Conservation (phyloP, 768 basidiomycete species). For the Tylopilus vinaceipallidus region DNA sequence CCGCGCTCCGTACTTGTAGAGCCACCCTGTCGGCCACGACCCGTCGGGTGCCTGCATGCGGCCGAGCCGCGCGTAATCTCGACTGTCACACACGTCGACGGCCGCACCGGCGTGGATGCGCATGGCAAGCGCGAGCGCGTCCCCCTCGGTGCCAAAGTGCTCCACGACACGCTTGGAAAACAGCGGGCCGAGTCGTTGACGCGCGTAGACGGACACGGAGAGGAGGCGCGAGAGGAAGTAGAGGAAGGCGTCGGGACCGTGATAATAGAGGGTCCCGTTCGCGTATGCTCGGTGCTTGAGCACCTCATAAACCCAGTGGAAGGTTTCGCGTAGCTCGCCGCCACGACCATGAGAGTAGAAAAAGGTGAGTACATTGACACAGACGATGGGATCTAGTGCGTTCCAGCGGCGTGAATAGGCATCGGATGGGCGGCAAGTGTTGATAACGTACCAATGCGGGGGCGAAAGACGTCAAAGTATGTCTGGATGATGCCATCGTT, state of each 20-base stretch:
- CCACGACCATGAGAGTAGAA: constrained; percentile 22
- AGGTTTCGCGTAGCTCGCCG: constrained; percentile 17
- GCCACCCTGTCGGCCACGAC: constrained; percentile 24
- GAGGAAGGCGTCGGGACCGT: constrained; percentile 16
- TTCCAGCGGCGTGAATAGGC: not conserved
- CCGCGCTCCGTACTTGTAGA: constrained; percentile 9
- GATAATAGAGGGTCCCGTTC: constrained; percentile 20
- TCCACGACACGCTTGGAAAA: constrained; percentile 17
- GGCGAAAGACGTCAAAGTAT: constrained; percentile 20
- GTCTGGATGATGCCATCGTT: constrained; percentile 21
- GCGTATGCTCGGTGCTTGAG: constrained; percentile 23
- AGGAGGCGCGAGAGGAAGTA: constrained; percentile 24
- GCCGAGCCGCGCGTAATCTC: constrained; percentile 15
- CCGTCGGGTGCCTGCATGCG: constrained; percentile 20
- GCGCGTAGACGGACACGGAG: constrained; percentile 18
- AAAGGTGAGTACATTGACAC: constrained; percentile 18
- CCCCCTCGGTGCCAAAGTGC: constrained; percentile 16
- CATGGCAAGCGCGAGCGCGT: constrained; percentile 22
- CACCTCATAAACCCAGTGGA: constrained; percentile 19
- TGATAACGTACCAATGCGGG: constrained; percentile 18
- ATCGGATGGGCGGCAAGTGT: not conserved
- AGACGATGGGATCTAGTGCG: constrained; percentile 21
- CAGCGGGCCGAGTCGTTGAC: constrained; percentile 8
- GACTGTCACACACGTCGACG: constrained; percentile 11
- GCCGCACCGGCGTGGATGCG: constrained; percentile 11